These are phyloP conservation scores for Elsinoe perseae DNA, from an alignment of 2,329 filamentous ascomycete species.

Conservation along the genomic window DNA sequence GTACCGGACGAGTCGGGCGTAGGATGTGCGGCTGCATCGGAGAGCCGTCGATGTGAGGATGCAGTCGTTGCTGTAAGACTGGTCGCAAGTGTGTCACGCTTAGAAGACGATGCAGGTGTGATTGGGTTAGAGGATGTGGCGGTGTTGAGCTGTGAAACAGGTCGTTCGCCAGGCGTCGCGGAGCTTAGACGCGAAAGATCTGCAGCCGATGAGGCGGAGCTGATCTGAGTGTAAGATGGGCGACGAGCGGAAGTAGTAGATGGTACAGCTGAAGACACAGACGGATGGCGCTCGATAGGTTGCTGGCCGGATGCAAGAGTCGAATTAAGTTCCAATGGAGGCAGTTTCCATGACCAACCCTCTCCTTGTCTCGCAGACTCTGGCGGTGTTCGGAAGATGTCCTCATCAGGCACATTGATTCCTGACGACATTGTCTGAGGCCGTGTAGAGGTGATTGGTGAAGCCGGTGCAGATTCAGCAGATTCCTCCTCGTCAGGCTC, in stretches of 20 bases:
- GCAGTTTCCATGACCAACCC: conserved; percentile 27
- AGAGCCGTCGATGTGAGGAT: conserved; percentile 9
- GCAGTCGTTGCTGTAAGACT: conserved; percentile 13
- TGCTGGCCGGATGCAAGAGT: conserved; percentile 29
- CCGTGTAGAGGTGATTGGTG: background rate
- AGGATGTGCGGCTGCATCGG: conserved; percentile 41
- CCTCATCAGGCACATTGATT: conserved; percentile 23
- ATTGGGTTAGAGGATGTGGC: conserved; percentile 14
- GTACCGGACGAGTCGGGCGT: conserved; percentile 29
- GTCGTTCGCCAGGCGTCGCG: conserved; percentile 1
- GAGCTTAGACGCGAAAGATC: conserved; percentile 4
- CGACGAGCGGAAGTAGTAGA: conserved; percentile 19
- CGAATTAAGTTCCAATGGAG: conserved; percentile 28
- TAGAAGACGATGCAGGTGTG: conserved; percentile 10
- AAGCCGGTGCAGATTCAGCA: background rate
- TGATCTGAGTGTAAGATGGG: conserved; percentile 11
- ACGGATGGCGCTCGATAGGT: conserved; percentile 22
- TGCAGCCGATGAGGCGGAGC: conserved; percentile 4
- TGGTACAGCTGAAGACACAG: conserved; percentile 20
- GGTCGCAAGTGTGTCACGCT: conserved; percentile 12
- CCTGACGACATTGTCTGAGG: conserved; percentile 8
- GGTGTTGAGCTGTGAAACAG: conserved; percentile 5
- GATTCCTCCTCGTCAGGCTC: background rate
- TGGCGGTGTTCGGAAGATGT: conserved; percentile 40
- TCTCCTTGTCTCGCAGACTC: conserved; percentile 27